Evolutionary conservation across 1,139 yeast genomes (phyloP).

Genomic region (Yamadazyma sp.): DNA sequence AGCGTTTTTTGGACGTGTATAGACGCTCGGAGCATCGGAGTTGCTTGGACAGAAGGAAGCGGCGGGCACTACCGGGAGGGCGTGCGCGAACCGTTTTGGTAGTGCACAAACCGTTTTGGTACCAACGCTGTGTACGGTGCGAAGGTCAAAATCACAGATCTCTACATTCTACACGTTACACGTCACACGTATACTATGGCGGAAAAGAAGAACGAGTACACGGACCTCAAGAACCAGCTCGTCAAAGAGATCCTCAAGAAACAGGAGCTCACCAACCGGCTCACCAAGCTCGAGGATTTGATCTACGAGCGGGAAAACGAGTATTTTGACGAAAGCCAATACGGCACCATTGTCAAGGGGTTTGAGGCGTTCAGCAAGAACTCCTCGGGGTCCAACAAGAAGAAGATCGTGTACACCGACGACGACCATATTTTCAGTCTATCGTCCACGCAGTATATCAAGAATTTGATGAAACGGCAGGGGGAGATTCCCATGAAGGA

Average conservation of each 20-base stretch:
- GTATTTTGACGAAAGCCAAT: constrained; percentile 66
- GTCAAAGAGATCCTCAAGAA: constrained; percentile 65
- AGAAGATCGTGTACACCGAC: constrained; percentile 62
- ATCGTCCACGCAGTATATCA: constrained; percentile 72
- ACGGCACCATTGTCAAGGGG: constrained; percentile 86
- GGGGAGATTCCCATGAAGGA: constrained; percentile 40
- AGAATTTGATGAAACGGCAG: constrained; percentile 51
- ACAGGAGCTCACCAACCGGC: constrained; percentile 61
- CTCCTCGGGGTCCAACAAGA: constrained; percentile 41
- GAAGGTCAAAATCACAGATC: too few relatives aligned
- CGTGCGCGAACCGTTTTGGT: background rate
- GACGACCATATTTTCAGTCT: constrained; percentile 85
- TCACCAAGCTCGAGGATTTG: constrained; percentile 68
- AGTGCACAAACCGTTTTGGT: too few relatives aligned
- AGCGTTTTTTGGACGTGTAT: background rate
- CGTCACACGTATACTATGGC: too few relatives aligned
- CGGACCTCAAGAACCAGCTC: constrained; percentile 64
- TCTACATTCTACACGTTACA: too few relatives aligned
- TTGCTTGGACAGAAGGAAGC: background rate
- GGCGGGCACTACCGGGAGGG: constrained; percentile 2
- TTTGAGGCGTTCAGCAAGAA: constrained; percentile 75
- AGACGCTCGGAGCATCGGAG: constrained; percentile 5
- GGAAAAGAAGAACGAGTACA: constrained; percentile 46
- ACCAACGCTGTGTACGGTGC: background rate
- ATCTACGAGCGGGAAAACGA: constrained; percentile 81